These are phyloP conservation scores for Gloeopeniophorella convolvens DNA, from an alignment of 768 basidiomycete species.

Conservation along the genomic window DNA sequence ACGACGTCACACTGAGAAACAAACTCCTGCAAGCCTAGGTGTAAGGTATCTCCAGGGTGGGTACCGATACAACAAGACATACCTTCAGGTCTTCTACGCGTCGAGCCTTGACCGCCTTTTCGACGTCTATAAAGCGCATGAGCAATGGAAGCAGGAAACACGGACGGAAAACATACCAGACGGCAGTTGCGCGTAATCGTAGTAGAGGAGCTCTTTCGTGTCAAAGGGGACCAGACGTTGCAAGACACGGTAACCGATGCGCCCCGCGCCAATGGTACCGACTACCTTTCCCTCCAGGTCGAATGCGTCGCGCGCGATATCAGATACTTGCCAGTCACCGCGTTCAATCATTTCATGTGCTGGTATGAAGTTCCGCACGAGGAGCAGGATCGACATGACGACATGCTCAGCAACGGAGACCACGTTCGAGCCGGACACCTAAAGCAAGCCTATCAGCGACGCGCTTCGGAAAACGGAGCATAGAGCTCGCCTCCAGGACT, in stretches of 20 bases:
- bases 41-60: too few relatives aligned
- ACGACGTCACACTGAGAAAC: conserved; percentile 62
- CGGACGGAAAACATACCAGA: conserved; percentile 36
- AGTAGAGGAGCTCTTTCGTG: conserved; percentile 87
- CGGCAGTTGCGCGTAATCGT: conserved; percentile 73
- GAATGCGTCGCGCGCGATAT: conserved; percentile 74
- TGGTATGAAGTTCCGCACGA: conserved; percentile 85
- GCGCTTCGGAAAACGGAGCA: not conserved
- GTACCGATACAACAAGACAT: too few relatives aligned
- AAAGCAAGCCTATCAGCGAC: conserved; percentile 9
- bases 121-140: conserved; percentile 43
- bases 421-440: conserved; percentile 85
- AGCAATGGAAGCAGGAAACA: too few relatives aligned
- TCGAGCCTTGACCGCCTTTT: conserved; percentile 60
- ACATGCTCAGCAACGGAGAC: conserved; percentile 90
- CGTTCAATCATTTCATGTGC: conserved; percentile 87
- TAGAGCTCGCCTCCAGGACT: conserved; percentile 53
- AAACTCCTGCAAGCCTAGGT: too few relatives aligned
- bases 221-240: conserved; percentile 78
- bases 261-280: conserved; percentile 77
- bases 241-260: conserved; percentile 60
- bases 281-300: conserved; percentile 90
- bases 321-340: conserved; percentile 87
- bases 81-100: conserved; percentile 73
- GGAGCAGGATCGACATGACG: conserved; percentile 82